These are phyloP conservation scores for Brasilioporus rufonigricans DNA, from an alignment of 768 basidiomycete species.

Conservation along the genomic window DNA sequence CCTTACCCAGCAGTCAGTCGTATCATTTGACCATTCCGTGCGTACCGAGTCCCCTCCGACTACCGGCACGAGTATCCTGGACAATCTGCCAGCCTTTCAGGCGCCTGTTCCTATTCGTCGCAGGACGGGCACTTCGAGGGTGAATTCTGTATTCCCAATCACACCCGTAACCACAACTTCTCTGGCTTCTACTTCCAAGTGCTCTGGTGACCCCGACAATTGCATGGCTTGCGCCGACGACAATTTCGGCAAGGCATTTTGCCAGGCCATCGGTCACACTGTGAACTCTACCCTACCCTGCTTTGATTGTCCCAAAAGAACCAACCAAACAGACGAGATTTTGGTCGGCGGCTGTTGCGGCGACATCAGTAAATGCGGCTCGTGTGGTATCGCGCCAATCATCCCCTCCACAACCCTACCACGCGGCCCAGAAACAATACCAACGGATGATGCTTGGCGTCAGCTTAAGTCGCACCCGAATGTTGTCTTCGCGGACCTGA, in stretches of 20 bases:
- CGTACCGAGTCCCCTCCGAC: conserved; percentile 28
- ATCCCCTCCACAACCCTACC: conserved; percentile 21
- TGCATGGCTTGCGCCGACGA: conserved; percentile 85
- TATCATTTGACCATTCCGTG: conserved; percentile 27
- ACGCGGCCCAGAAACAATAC: conserved; percentile 51
- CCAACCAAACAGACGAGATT: conserved; percentile 26
- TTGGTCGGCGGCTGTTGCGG: conserved; percentile 38
- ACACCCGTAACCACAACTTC: conserved; percentile 35
- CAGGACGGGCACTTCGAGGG: conserved; percentile 36
- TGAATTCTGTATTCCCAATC: conserved; percentile 56
- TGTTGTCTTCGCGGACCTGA: conserved; percentile 78
- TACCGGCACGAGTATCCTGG: conserved; percentile 56
- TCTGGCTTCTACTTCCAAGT: conserved; percentile 37
- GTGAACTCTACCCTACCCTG: conserved; percentile 53
- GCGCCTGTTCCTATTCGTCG: conserved; percentile 80
- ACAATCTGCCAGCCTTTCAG: conserved; percentile 77
- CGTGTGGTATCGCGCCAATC: conserved; percentile 33
- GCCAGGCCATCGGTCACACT: conserved; percentile 66
- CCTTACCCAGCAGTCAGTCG: conserved; percentile 11
- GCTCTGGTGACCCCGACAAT: conserved; percentile 85
- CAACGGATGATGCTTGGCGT: conserved; percentile 82
- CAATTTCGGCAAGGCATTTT: conserved; percentile 85
- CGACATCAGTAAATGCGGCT: conserved; percentile 30
- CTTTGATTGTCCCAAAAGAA: conserved; percentile 50
- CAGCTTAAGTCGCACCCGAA: conserved; percentile 88